Evolutionary conservation across 1,284 basidiomycete genomes (phyloP).

Genomic region (Retiboletus flavoniger): DNA sequence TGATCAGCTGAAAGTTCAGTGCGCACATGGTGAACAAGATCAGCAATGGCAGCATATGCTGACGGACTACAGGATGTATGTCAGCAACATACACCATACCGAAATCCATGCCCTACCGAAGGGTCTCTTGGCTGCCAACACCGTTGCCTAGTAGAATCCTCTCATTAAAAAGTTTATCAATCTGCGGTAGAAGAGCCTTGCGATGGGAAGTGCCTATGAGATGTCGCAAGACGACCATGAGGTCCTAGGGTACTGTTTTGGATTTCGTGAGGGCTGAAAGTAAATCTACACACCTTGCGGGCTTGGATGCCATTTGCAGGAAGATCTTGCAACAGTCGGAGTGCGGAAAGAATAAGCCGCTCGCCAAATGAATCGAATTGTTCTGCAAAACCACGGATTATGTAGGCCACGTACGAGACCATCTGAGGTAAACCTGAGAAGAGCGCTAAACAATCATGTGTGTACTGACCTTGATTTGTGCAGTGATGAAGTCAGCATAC

Average conservation of each 20-base stretch:
- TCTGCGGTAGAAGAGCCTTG: conserved; percentile 77
- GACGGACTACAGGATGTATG: conserved; percentile 54
- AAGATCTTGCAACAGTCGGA: conserved; percentile 92
- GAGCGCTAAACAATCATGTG: background rate
- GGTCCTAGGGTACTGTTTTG: conserved; percentile 57
- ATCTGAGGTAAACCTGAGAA: conserved; percentile 50
- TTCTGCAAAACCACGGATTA: conserved; percentile 72
- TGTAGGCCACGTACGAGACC: conserved; percentile 91
- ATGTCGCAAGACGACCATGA: conserved; percentile 92
- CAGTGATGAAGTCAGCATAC: conserved; percentile 88
- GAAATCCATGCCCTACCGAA: conserved; percentile 51
- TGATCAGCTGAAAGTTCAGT: conserved; percentile 81
- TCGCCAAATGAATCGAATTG: conserved; percentile 80
- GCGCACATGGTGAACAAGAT: conserved; percentile 91
- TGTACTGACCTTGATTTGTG: conserved; percentile 82
- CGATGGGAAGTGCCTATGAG: conserved; percentile 83
- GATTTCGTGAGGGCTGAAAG: conserved; percentile 1
- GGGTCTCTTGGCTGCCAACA: conserved; percentile 77
- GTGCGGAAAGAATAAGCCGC: conserved; percentile 75
- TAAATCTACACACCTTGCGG: conserved; percentile 57
- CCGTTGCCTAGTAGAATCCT: conserved; percentile 87
- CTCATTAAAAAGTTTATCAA: conserved; percentile 92
- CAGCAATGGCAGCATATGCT: conserved; percentile 88
- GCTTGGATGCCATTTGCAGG: conserved; percentile 84
- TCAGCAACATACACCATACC: conserved; percentile 9